phyloP scores from a whole-genome alignment of 805 yeast species.

The Zygosaccharomyces bailii region DNA sequence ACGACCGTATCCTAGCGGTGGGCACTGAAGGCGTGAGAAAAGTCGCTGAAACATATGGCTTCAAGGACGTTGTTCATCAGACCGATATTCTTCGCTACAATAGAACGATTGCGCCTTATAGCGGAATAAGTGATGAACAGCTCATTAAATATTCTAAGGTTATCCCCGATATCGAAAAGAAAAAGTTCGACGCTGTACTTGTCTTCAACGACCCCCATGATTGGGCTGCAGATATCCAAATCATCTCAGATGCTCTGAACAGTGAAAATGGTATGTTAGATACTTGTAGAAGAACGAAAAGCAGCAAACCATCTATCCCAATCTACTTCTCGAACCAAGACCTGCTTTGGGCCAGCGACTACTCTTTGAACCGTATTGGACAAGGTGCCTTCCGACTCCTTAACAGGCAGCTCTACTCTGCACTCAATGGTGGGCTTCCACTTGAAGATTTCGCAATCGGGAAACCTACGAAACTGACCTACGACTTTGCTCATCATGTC shows the following conservation, averaged over 20 bases:
- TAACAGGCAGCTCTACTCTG: constrained; percentile 55
- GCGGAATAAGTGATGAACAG: constrained; percentile 63
- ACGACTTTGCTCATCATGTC: constrained; percentile 77
- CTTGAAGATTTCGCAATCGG: constrained; percentile 65
- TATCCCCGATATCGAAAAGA: constrained; percentile 26
- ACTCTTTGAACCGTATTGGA: constrained; percentile 74
- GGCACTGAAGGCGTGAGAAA: constrained; percentile 71
- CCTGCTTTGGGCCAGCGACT: constrained; percentile 84
- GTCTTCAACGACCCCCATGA: constrained; percentile 90
- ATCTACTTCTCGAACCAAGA: constrained; percentile 81
- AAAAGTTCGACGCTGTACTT: constrained; percentile 67
- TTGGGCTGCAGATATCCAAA: constrained; percentile 79
- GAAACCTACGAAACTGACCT: constrained; percentile 75
- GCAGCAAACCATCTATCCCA: constrained; percentile 56
- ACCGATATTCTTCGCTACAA: constrained; percentile 62
- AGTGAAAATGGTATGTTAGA: constrained; percentile 63
- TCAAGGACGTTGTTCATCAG: constrained; percentile 67
- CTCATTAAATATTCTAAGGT: constrained; percentile 40
- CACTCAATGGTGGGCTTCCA: constrained; percentile 45
- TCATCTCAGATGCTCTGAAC: constrained; percentile 65
- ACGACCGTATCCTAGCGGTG: constrained; percentile 66
- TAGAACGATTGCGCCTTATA: constrained; percentile 63
- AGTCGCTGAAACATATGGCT: constrained; percentile 77
- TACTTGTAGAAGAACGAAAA: constrained; percentile 43
- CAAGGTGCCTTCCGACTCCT: constrained; percentile 80